Evolutionary conservation across 768 basidiomycete genomes (phyloP), one percentile per base, ranked within the genome.

Genomic region (Trametes elegans): DNA sequence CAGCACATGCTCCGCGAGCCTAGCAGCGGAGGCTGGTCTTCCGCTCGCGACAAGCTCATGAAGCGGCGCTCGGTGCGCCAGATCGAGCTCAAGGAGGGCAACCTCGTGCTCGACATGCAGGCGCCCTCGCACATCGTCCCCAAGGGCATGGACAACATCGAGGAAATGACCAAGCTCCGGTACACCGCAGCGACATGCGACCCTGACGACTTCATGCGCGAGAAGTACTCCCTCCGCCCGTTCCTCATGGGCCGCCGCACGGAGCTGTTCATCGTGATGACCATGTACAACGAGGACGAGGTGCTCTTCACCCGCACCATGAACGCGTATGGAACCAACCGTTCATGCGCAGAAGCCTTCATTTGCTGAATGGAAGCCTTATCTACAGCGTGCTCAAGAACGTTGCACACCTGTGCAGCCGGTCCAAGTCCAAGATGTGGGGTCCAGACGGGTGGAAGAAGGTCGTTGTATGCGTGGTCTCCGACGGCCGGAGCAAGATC

Each of bases 261-360:
- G 8, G 94, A 96, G 71, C 78, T 97, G 13, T 94, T 96, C 73
- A 91, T 97, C 62, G 93, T 95, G 36, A 90, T 96, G 84, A 96
- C 93, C 39, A 95, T 96, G 92, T 91, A 91, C 70, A 95, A 95
- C 68, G 93, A 97, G 73, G 90, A 91, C 65, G 88, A 91, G 66
- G 74, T 85, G 8, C 74, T 90, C 24, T 92, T 91, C 68, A 75
- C 76, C 66, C 81, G 78, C 66, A 93, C 90, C 10, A 91, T 93
- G 88, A 91, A 92, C 62, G 82, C 88, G 85, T 87, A 65, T 64
- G 86, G 76, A 34, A 10, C 13, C 18, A 43, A 28, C 38, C 26
- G 23, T 34, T 9, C 16, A 14, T 16, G 29, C 23, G 24, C 21
- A 14, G 34, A 40, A 35, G 46, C 9, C 14, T 24, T 23, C 2